phyloP scores from a whole-genome alignment of 2,329 filamentous ascomycete genomes.

The Colletotrichum falcatum region DNA sequence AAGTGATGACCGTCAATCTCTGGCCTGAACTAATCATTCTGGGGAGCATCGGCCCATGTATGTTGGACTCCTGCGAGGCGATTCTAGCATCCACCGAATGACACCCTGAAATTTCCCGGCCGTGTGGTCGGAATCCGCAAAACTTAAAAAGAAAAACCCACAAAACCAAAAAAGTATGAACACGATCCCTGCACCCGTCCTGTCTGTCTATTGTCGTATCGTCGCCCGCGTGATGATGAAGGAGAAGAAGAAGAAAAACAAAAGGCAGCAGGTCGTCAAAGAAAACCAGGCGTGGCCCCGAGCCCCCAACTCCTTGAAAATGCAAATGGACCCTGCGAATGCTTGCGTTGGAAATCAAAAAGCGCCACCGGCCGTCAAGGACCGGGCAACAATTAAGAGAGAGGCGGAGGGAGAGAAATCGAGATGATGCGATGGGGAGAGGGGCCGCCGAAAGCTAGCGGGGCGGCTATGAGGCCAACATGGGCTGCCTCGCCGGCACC shows the following conservation, averaged over 20 bases:
- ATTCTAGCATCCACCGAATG: neutral
- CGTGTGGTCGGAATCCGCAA: neutral
- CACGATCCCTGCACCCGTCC: neutral
- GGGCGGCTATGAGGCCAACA: constrained; percentile 51
- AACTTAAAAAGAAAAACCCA: no score
- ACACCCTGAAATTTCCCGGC: neutral
- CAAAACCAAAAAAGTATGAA: no score
- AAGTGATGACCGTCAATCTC: neutral
- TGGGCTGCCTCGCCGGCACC: constrained; percentile 46
- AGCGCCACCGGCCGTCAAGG: neutral
- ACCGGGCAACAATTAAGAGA: neutral
- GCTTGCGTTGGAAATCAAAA: constrained; percentile 6
- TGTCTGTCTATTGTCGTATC: constrained; percentile 8
- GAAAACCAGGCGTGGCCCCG: neutral
- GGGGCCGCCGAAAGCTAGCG: neutral
- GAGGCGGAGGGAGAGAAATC: neutral
- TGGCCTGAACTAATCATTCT: neutral
- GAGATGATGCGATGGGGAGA: neutral
- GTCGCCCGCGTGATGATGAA: neutral
- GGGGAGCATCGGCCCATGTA: neutral
- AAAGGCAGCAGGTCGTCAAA: neutral
- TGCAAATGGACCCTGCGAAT: constrained; percentile 8
- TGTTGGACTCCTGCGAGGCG: neutral
- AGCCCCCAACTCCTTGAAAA: constrained; percentile 19
- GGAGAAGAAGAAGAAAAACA: no score